A percentile compares a stretch with the other conserved stretches of the same genome.
Conservation (phyloP, 2,329 filamentous ascomycete species). For the Didymella lethalis region DNA sequence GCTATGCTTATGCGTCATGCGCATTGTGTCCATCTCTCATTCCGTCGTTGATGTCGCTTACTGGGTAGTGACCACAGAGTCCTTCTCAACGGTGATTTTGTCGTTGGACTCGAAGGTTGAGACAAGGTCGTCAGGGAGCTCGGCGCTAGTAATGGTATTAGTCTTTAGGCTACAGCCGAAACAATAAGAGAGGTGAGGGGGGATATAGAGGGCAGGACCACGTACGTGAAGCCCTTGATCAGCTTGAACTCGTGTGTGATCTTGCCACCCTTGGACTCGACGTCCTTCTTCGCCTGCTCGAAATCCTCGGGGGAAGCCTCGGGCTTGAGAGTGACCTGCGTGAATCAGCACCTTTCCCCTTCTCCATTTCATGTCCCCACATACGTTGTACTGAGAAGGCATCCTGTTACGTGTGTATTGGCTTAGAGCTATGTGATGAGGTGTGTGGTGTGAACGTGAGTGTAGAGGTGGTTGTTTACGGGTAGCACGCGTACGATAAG, state of each 20-base stretch:
- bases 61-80: slow-evolving; percentile 75
- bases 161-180: not conserved
- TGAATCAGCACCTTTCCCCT: slow-evolving; percentile 7
- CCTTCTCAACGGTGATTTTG: slow-evolving; percentile 80
- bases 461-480: slow-evolving; percentile 12
- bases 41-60: slow-evolving; percentile 53
- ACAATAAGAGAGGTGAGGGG: not conserved
- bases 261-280: slow-evolving; percentile 77
- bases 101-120: slow-evolving; percentile 71
- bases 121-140: slow-evolving; percentile 73
- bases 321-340: slow-evolving; percentile 80
- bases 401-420: slow-evolving; percentile 33
- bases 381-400: slow-evolving; percentile 49
- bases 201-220: slow-evolving; percentile 26
- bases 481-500: slow-evolving; percentile 22
- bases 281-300: slow-evolving; percentile 79
- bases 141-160: slow-evolving; percentile 64
- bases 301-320: slow-evolving; percentile 72
- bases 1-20: slow-evolving; percentile 18
- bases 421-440: not conserved
- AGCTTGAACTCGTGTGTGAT: slow-evolving; percentile 85
- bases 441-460: not conserved
- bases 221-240: slow-evolving; percentile 94
- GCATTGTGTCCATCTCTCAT: slow-evolving; percentile 15
- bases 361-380: not conserved